Evolutionary conservation across 2,329 filamentous ascomycete genomes (phyloP).

Genomic region (Ilyonectria destructans): DNA sequence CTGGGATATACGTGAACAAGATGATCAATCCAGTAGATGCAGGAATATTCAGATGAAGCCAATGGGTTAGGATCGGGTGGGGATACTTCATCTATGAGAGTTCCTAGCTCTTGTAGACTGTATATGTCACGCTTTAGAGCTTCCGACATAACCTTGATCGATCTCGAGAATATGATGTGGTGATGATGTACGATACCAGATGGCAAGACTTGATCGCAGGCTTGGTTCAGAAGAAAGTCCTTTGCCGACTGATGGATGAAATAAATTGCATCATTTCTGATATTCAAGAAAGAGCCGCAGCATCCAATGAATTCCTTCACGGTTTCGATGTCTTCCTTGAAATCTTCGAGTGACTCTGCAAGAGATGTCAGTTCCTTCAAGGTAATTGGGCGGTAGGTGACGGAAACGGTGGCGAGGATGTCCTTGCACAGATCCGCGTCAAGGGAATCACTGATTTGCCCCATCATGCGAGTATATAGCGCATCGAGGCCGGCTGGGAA

Average conservation of each 20-base stretch:
- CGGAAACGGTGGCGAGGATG: constrained; percentile 53
- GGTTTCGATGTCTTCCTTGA: constrained; percentile 30
- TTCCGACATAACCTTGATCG: constrained; percentile 51
- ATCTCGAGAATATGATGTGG: constrained; percentile 52
- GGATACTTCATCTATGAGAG: constrained; percentile 29
- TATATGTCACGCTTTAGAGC: constrained; percentile 57
- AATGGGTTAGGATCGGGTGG: constrained; percentile 34
- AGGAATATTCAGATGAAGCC: constrained; percentile 37
- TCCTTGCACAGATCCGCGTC: constrained; percentile 52
- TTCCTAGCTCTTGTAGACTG: constrained; percentile 39
- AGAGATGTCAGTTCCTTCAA: constrained; percentile 53
- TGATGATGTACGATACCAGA: constrained; percentile 49
- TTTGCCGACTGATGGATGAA: constrained; percentile 63
- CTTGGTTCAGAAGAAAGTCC: constrained; percentile 55
- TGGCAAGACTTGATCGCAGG: constrained; percentile 49
- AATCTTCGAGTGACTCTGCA: constrained; percentile 18
- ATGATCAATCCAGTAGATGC: constrained; percentile 44
- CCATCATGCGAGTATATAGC: constrained; percentile 59
- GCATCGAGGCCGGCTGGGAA: constrained; percentile 55
- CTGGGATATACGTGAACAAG: not conserved
- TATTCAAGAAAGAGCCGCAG: constrained; percentile 59
- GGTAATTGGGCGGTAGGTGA: constrained; percentile 56
- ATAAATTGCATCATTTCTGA: constrained; percentile 49
- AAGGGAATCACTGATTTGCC: constrained; percentile 49
- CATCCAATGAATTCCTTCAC: constrained; percentile 50